phyloP scores from a whole-genome alignment of 352 stramenopile species.

The Globisporangium rhizosaccharum region DNA sequence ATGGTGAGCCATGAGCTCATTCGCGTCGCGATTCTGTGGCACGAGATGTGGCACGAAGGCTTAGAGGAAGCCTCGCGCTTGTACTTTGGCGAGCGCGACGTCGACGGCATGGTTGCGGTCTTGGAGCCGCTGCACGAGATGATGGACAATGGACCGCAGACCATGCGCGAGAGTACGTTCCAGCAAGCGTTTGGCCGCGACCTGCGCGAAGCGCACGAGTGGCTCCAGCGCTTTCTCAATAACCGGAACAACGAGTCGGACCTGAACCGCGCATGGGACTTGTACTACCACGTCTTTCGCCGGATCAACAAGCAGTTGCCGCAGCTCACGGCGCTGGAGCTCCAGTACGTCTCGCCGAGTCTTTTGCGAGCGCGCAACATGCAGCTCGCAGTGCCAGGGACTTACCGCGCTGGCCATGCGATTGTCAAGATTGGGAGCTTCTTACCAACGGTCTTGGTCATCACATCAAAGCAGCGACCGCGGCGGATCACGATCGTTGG shows the following conservation, averaged over 20 bases:
- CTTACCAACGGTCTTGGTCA: slow-evolving; percentile 91
- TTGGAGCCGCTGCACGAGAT: slow-evolving; percentile 91
- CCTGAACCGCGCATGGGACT: slow-evolving; percentile 95
- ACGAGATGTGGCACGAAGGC: slow-evolving; percentile 98
- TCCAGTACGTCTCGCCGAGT: slow-evolving; percentile 94
- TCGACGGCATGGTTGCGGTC: slow-evolving; percentile 94
- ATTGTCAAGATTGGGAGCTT: slow-evolving; percentile 87
- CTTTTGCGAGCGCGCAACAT: slow-evolving; percentile 91
- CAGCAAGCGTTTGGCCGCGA: slow-evolving; percentile 90
- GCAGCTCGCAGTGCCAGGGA: slow-evolving; percentile 95
- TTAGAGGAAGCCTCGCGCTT: slow-evolving; percentile 96
- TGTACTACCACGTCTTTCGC: slow-evolving; percentile 98
- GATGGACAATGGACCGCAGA: slow-evolving; percentile 87
- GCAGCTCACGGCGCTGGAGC: slow-evolving; percentile 93
- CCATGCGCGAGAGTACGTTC: slow-evolving; percentile 74
- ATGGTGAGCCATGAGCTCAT: slow-evolving; percentile 98
- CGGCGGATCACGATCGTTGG: slow-evolving; percentile 93
- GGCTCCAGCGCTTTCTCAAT: slow-evolving; percentile 61
- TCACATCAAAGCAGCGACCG: slow-evolving; percentile 97
- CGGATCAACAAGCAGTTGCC: slow-evolving; percentile 87
- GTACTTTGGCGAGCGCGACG: slow-evolving; percentile 96
- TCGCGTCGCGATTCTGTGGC: slow-evolving; percentile 97
- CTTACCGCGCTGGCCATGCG: slow-evolving; percentile 61
- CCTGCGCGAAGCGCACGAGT: slow-evolving; percentile 80
- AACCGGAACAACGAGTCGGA: slow-evolving; percentile 63